Conservation (phyloP, 441 rosid species). For the Jatropha multifida region DNA sequence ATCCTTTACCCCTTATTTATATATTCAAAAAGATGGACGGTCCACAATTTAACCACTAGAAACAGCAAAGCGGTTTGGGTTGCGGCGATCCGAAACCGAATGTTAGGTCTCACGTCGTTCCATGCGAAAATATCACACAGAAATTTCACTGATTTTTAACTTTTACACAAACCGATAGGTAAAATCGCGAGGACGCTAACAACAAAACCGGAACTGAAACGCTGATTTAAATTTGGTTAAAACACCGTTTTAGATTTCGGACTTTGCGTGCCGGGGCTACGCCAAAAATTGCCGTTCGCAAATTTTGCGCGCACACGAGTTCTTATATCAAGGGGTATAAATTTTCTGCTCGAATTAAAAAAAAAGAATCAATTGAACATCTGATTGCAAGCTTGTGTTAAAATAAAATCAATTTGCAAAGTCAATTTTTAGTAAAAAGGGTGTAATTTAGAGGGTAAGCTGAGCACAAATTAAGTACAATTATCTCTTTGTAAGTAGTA, state of each 20-base stretch:
- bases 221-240: neutral
- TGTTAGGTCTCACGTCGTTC: neutral
- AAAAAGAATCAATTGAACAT: no score
- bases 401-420: no score
- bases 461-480: no score
- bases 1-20: no score
- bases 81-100: constrained; percentile 29
- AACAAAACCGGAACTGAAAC: neutral
- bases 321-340: neutral
- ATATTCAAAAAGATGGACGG: neutral
- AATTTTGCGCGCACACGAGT: neutral
- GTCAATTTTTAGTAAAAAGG: no score
- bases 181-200: neutral
- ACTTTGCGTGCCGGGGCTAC: constrained; percentile 4
- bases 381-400: no score
- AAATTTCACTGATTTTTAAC: no score
- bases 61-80: neutral
- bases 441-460: no score
- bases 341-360: neutral
- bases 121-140: no score
- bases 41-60: neutral
- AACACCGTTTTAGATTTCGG: neutral
- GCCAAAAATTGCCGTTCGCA: neutral
- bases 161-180: no score
- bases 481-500: no score